Evolutionary conservation across 257 asterid species (phyloP), one percentile per base, ranked within the genome.

Genomic region (Pogostemon cablin): DNA sequence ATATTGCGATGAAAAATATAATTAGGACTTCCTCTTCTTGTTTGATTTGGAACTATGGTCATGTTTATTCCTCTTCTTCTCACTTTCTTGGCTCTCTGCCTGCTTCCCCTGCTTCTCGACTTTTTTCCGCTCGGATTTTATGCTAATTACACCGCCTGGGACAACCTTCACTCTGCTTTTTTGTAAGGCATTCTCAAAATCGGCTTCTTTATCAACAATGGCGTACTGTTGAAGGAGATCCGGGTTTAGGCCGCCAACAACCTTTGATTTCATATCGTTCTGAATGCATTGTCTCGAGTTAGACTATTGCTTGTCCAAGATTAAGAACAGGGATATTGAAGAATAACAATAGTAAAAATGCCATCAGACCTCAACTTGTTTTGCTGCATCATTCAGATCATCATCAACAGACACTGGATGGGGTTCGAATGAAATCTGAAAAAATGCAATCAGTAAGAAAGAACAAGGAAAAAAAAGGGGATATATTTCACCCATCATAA

Each of bases 351-450:
- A 65, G n/a, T 17, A 32, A 66, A 48, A 65, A 60, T 4, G 9
- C 42, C 5, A 55, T 11, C 81, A 60, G 74, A 92, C 98, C 97
- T 87, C 77, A 68, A 88, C 89, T 85, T 79, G 81, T 56, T 83
- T 87, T 20, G 92, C 97, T 57, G 75, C 99, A 40, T 83, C 83
- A 7, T 88, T 76, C 69, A 91, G 88, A 79, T 93, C 98, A n/a
- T 91, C 96, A 11, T 93, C 99, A 53, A 93, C 62, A 37, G 99
- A 84, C 62, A 87, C 49, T 3, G 83, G 81, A 76, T 84, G 96
- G 46, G 98, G 95, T 69, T 89, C 87, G 93, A 91, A 12, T 6
- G 61, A n/a, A 70, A 85, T 82, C 98, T 92, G 85, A 67, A 77
- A 71, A 62, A 40, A 69, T 39, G 9, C 11, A 2, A 12, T 48